Percentiles rank a stretch among this genome's conserved stretches.
These are phyloP conservation scores for Penicillium maclennaniae DNA, from an alignment of 495 filamentous ascomycete species.

Conservation along the genomic window DNA sequence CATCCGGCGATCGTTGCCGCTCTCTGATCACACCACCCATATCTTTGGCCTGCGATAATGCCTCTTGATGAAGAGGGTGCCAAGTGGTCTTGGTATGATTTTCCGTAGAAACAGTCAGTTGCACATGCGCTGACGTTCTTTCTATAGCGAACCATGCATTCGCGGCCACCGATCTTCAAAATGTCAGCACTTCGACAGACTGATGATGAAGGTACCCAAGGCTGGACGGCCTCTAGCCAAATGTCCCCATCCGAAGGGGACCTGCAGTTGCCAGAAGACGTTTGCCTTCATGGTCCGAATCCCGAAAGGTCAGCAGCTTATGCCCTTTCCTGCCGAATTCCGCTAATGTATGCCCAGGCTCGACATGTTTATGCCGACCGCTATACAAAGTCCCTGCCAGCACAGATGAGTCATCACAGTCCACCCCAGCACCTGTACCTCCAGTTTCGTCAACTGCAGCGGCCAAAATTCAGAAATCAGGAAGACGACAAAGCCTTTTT, in stretches of 20 bases:
- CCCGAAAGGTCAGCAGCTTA: conserved; percentile 37
- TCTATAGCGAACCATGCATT: conserved; percentile 70
- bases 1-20: conserved; percentile 3
- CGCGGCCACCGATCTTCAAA: conserved; percentile 82
- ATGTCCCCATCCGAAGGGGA: conserved; percentile 68
- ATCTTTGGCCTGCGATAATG: conserved; percentile 27
- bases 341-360: conserved; percentile 20
- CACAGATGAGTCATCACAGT: conserved; percentile 15
- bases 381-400: conserved; percentile 35
- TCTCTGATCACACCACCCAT: background rate
- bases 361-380: conserved; percentile 39
- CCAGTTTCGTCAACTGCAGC: conserved; percentile 12
- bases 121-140: conserved; percentile 2
- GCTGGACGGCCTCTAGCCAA: conserved; percentile 73
- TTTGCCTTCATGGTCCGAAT: conserved; percentile 52
- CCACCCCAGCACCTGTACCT: conserved; percentile 7
- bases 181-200: conserved; percentile 70
- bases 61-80: conserved; percentile 45
- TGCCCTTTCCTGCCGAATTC: background rate
- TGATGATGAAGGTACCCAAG: conserved; percentile 76
- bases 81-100: conserved; percentile 51
- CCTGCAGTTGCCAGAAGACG: conserved; percentile 52
- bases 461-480: conserved; percentile 26
- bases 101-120: background rate
- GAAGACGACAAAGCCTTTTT: conserved; percentile 24